Evolutionary conservation across 1,284 basidiomycete genomes (phyloP).

Genomic region (Mycosarcoma maydis): DNA sequence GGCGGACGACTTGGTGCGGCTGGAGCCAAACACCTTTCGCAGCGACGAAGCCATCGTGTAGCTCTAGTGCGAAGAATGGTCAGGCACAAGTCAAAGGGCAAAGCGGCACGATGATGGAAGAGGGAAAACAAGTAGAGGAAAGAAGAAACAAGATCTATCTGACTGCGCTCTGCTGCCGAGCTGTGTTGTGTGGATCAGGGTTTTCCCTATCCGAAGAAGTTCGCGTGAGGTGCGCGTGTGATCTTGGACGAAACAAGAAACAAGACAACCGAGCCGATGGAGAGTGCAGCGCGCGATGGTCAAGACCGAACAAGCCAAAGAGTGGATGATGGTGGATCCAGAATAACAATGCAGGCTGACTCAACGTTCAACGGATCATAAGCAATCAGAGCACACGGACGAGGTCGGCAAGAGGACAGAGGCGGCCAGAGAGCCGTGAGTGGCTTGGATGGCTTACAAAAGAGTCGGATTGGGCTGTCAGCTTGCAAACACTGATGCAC

Average conservation of each 20-base stretch:
- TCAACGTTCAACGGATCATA: slow-evolving; percentile 4
- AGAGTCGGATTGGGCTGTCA: no score
- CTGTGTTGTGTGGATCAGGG: neutral
- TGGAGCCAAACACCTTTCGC: slow-evolving; percentile 50
- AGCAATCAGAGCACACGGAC: no score
- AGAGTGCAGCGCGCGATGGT: slow-evolving; percentile 19
- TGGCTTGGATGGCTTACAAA: no score
- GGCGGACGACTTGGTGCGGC: slow-evolving; percentile 45
- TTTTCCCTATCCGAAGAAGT: neutral
- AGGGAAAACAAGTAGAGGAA: slow-evolving; percentile 1
- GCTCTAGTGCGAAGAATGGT: neutral
- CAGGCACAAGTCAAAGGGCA: slow-evolving; percentile 13
- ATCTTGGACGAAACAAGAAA: neutral
- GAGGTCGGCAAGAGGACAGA: no score
- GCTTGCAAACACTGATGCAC: no score
- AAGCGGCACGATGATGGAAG: slow-evolving; percentile 22
- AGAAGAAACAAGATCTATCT: neutral
- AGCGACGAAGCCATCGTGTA: slow-evolving; percentile 41
- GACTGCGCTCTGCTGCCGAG: neutral
- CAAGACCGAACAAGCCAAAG: slow-evolving; percentile 4
- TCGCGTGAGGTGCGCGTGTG: neutral
- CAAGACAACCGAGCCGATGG: neutral
- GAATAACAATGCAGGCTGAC: slow-evolving; percentile 26
- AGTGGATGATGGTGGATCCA: neutral
- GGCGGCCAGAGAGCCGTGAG: no score